A percentile compares a stretch with the other conserved stretches of the same genome.
These are phyloP conservation scores for Aspergillus kassunensis DNA, from an alignment of 495 filamentous ascomycete genomes.

Conservation along the genomic window DNA sequence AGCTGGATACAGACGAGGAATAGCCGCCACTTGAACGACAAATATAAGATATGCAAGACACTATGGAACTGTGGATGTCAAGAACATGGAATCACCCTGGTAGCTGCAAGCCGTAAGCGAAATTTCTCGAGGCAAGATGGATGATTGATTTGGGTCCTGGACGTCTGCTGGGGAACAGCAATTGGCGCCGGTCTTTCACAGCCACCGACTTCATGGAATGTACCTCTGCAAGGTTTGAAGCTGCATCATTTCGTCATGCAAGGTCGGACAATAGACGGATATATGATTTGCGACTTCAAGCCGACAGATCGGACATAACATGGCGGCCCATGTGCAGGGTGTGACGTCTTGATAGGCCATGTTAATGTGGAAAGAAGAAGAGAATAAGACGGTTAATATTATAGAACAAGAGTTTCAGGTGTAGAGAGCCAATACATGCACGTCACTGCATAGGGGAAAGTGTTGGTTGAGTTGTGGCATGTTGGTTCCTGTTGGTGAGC, in stretches of 20 bases:
- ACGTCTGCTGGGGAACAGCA: neutral
- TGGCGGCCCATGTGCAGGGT: neutral
- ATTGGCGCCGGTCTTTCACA: neutral
- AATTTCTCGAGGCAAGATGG: too few species aligned
- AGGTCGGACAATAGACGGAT: too few species aligned
- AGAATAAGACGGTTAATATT: too few species aligned
- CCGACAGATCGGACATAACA: neutral
- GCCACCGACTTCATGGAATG: neutral
- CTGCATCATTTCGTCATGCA: neutral
- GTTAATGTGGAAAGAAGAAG: neutral
- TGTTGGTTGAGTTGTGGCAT: neutral
- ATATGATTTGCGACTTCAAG: too few species aligned
- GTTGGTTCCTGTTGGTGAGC: slow-evolving; percentile 5
- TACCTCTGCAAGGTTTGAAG: neutral
- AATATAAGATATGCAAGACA: too few species aligned
- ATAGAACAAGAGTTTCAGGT: too few species aligned
- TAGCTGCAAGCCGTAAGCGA: too few species aligned
- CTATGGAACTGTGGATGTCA: too few species aligned
- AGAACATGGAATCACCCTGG: too few species aligned
- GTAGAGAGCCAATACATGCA: neutral
- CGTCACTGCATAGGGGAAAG: neutral
- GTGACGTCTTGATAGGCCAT: neutral
- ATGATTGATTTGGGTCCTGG: too few species aligned
- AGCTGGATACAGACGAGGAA: too few species aligned
- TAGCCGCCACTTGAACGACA: too few species aligned